Percentiles rank a stretch among this genome's conserved stretches.
phyloP scores from a whole-genome alignment of 768 basidiomycete genomes.

The Collybiopsis luxurians region DNA sequence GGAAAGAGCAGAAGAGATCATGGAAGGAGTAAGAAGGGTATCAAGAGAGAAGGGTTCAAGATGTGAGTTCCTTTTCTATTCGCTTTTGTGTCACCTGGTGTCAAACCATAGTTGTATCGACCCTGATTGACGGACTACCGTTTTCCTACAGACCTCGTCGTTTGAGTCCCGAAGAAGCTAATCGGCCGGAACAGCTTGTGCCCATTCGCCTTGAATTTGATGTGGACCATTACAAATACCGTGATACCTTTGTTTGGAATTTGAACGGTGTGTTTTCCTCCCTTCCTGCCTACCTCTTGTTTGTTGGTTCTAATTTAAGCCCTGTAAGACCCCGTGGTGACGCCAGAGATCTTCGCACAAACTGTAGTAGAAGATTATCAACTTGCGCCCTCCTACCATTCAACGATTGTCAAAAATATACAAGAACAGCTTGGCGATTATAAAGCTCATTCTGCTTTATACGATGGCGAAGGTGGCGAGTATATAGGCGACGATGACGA shows the following conservation, averaged over 20 bases:
- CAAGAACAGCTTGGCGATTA: constrained; percentile 86
- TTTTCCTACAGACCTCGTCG: constrained; percentile 52
- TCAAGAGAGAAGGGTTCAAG: constrained; percentile 66
- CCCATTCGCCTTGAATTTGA: constrained; percentile 97
- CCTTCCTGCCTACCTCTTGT: neutral
- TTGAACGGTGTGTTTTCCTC: constrained; percentile 66
- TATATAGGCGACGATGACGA: constrained; percentile 22
- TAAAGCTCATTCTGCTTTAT: constrained; percentile 59
- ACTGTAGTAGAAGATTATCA: constrained; percentile 89
- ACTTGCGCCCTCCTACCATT: constrained; percentile 62
- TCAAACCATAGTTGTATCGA: neutral
- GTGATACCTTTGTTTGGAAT: constrained; percentile 98
- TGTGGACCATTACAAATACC: constrained; percentile 89
- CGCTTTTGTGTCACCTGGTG: constrained; percentile 9
- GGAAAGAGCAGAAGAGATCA: constrained; percentile 19
- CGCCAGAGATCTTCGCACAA: constrained; percentile 88
- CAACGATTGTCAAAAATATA: constrained; percentile 75
- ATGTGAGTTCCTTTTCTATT: constrained; percentile 58
- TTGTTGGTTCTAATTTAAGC: neutral
- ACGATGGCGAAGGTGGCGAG: constrained; percentile 45
- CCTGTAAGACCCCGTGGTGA: constrained; percentile 75
- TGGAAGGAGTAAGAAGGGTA: constrained; percentile 43
- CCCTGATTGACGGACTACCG: neutral
- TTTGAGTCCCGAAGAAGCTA: constrained; percentile 51
- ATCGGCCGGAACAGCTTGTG: constrained; percentile 77